Evolutionary conservation across 192 early-diverging fungal species (phyloP), one percentile per base, ranked within the genome.

Genomic region (Coemansia sp.): DNA sequence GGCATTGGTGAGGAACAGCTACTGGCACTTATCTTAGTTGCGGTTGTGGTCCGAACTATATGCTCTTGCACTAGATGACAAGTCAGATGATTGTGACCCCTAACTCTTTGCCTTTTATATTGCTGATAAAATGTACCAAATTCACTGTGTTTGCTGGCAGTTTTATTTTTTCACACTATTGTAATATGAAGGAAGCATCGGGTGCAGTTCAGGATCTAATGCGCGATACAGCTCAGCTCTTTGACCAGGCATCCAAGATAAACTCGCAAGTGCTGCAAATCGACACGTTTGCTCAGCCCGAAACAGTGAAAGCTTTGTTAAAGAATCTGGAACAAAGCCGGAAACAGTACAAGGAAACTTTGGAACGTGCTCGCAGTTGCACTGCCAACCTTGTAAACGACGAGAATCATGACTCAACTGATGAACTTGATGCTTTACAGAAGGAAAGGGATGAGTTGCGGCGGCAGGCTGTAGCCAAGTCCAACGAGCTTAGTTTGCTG

Each of bases 201-300:
- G 37, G 51, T 12, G 72, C 72, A 44, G 34, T 75, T 45, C 72
- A 75, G 40, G 72, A 75, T 38, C 53, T 75, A 18, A 75, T 75
- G 72, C 72, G 72, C 20, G 72, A 75, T 37, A 61, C 72, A 18
- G 72, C 66, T 5, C 53, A 53, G 10, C 54, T 75, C 8, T 61
- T 75, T 20, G 72, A 75, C 40, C 65, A 75, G 40, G 72, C 72
- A 47, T 41, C 45, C 46, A 75, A 64, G 40, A 53, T 75, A 14
- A 75, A 75, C 38, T 44, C 65, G 10, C 61, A 64, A 28, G 34
- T 75, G 11, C 15, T 75, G 20, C 72, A 75, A 14, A 64, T 75
- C 40, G 72, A 75, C 41, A 47, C 72, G 8, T 68, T 69, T 58
- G 38, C 58, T 18, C 46, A 55, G 28, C 44, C 40, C 15, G 32